Conservation (phyloP, 345 rosid species). For the Noccaea caerulescens region DNA sequence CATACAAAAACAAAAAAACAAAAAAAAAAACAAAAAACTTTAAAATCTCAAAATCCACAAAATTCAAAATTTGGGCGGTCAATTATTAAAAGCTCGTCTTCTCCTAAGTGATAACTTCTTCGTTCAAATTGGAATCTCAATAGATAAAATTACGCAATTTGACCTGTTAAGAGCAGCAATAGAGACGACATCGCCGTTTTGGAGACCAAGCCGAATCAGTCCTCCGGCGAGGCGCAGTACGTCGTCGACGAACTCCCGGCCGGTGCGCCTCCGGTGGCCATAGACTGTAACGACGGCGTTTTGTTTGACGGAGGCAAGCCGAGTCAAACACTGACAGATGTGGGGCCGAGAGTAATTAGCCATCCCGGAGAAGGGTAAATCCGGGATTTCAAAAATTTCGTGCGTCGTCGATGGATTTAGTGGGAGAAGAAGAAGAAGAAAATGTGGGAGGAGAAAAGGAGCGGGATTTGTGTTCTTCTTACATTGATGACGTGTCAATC, state of each 20-base stretch:
- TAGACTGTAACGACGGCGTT: slow-evolving; percentile 48
- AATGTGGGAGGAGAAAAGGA: slow-evolving; percentile 7
- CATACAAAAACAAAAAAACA: neutral
- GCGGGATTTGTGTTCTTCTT: slow-evolving; percentile 34
- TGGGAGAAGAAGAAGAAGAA: neutral
- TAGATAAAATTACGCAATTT: neutral
- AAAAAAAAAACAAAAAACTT: neutral
- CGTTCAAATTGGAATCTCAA: neutral
- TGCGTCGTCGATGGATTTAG: neutral
- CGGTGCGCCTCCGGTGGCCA: slow-evolving; percentile 58
- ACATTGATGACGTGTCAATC: slow-evolving; percentile 35
- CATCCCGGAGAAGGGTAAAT: slow-evolving; percentile 41
- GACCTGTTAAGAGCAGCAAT: slow-evolving; percentile 81
- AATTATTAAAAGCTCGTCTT: neutral
- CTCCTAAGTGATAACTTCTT: neutral
- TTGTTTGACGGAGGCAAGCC: slow-evolving; percentile 55
- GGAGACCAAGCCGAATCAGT: slow-evolving; percentile 57
- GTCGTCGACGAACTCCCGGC: slow-evolving; percentile 56
- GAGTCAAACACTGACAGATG: slow-evolving; percentile 71
- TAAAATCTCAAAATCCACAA: neutral
- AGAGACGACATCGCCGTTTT: slow-evolving; percentile 64
- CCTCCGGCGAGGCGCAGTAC: slow-evolving; percentile 57
- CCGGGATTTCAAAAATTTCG: neutral
- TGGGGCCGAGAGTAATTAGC: slow-evolving; percentile 61
- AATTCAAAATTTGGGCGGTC: neutral